These are phyloP conservation scores for Cyberlindnera petersonii DNA, from an alignment of 805 yeast genomes.

Conservation along the genomic window DNA sequence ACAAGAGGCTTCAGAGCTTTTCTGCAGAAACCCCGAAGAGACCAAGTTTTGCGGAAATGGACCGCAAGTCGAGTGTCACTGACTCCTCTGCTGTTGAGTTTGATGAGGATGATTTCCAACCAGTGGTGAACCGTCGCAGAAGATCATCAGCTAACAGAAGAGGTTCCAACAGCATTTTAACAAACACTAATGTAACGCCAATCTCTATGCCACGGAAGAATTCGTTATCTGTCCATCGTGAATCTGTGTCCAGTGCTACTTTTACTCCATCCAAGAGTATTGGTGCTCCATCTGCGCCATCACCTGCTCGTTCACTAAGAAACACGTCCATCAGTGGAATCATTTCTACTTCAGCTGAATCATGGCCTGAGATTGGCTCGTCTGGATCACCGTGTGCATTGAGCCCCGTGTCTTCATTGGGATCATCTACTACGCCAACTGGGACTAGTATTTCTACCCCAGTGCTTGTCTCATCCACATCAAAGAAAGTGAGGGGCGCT, in stretches of 20 bases:
- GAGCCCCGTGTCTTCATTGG: constrained; percentile 15
- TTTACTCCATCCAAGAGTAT: constrained; percentile 9
- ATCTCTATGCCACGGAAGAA: neutral
- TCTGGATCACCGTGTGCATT: constrained; percentile 6
- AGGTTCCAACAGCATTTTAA: constrained; percentile 5
- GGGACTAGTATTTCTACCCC: constrained; percentile 2
- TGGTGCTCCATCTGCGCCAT: neutral
- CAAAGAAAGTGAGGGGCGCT: constrained; percentile 7
- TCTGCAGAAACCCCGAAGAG: constrained; percentile 2
- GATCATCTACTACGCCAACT: constrained; percentile 1
- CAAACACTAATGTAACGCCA: neutral
- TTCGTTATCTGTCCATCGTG: constrained; percentile 3
- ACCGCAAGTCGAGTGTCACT: constrained; percentile 7
- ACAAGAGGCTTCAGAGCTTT: constrained; percentile 13
- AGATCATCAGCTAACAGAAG: constrained; percentile 29
- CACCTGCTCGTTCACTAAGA: constrained; percentile 2
- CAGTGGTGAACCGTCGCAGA: constrained; percentile 31
- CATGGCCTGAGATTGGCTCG: constrained; percentile 14
- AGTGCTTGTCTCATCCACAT: constrained; percentile 9
- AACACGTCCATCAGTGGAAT: neutral
- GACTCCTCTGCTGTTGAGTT: constrained; percentile 30
- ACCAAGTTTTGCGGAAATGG: constrained; percentile 3
- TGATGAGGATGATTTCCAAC: constrained; percentile 31
- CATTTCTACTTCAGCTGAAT: neutral
- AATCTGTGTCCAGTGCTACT: constrained; percentile 1